Conservation (phyloP, 305 asterid genomes). For the Fraxinus xanthoxyloides region DNA sequence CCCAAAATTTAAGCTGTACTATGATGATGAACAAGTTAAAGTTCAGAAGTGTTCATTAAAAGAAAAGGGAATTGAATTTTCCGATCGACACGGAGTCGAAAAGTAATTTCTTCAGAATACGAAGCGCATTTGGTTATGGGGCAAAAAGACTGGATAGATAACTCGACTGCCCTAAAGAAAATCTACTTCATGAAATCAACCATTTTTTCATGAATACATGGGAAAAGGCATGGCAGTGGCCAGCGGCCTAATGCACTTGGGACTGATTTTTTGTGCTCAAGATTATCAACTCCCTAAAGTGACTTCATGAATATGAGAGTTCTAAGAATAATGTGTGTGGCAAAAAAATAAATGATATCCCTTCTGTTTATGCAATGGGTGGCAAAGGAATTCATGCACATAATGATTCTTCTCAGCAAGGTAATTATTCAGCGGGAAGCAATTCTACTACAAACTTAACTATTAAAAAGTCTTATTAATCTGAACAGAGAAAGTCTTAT, state of each 20-base stretch:
- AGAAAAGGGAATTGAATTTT: no score
- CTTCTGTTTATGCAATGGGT: conserved; percentile 32
- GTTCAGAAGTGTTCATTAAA: no score
- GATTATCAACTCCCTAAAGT: conserved; percentile 37
- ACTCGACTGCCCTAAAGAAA: conserved; percentile 69
- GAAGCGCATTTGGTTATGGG: conserved; percentile 91
- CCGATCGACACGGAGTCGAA: no score
- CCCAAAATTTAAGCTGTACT: no score
- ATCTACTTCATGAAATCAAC: conserved; percentile 57
- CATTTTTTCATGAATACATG: conserved; percentile 72
- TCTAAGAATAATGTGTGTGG: conserved; percentile 28
- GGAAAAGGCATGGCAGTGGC: conserved; percentile 79
- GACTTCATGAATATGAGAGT: conserved; percentile 33
- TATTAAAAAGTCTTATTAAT: conserved; percentile 42
- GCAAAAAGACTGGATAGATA: conserved; percentile 74
- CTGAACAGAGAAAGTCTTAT: conserved; percentile 40
- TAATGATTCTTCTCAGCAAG: conserved; percentile 36
- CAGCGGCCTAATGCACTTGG: conserved; percentile 76
- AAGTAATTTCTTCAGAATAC: conserved; percentile 75
- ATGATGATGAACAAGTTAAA: no score
- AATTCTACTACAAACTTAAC: conserved; percentile 33
- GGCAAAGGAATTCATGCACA: conserved; percentile 29
- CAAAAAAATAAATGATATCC: conserved; percentile 37
- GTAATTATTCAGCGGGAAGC: conserved; percentile 39
- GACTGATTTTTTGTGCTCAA: conserved; percentile 37